Evolutionary conservation across 805 yeast species (phyloP), one percentile per base, ranked within the genome.

Genomic region (Candida railenensis): DNA sequence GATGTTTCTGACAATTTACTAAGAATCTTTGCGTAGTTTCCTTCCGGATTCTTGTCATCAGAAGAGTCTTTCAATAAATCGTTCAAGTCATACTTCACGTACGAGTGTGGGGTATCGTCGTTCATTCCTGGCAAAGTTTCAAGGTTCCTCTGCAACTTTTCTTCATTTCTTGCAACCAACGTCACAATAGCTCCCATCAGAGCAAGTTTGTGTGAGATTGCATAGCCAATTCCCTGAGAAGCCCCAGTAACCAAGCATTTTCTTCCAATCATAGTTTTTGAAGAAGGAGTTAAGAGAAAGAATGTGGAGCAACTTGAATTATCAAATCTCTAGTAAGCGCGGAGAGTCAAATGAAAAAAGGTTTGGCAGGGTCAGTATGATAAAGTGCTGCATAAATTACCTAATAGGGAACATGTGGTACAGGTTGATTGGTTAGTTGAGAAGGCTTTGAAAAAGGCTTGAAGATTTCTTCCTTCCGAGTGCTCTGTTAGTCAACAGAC

Each of bases 191-290:
- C 76, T 1, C 91, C 91, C 22, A 67, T 53, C 0, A 50, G 41
- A 0, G 88, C 77, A 22, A 86, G 65, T 25, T 55, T 59, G 30
- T 58, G 51, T 0, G 89, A 84, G 15, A 87, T 76, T 0, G 74
- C 73, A 3, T 70, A 63, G 0, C 94, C 94, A 12, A 86, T 66
- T 0, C 94, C 92, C 39, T 76, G 65, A 0, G 90, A 81, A 0
- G 85, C 90, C 1, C 94, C 94, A 0, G 89, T 84, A 2, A 85
- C 63, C 3, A 80, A 52, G 0, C 83, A 84, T n/a, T 72, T 71
- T 46, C 56, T 59, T 2, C 65, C 66, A 2, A 52, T 22, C 39
- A 56, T 42, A 12, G 12, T 19, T 4, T 32, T 34, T 9, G 30
- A 7, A 25, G 7, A 25, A 39, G 33, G 42, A 39, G 21, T 9